These are phyloP conservation scores for Schizothecium vesticola DNA, from an alignment of 495 filamentous ascomycete genomes.

Conservation along the genomic window DNA sequence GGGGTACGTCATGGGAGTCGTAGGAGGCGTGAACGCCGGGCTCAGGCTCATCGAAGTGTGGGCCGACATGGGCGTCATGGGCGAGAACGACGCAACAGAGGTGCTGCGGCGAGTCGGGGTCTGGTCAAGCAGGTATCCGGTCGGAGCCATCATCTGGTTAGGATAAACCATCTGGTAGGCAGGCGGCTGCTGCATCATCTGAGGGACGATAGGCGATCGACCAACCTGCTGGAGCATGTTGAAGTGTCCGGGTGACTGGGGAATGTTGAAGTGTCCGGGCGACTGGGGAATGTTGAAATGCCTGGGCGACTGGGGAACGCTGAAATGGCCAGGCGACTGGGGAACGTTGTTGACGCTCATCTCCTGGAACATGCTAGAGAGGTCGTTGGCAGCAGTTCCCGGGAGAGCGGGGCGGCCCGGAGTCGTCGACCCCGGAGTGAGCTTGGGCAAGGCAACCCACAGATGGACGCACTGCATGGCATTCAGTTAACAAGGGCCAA, in stretches of 20 bases:
- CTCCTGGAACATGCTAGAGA: slow-evolving; percentile 15
- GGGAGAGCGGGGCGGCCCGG: background rate
- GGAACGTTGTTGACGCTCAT: slow-evolving; percentile 13
- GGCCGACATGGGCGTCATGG: slow-evolving; percentile 22
- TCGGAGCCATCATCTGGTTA: slow-evolving; percentile 18
- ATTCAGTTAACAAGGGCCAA: background rate
- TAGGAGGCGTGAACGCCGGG: slow-evolving; percentile 28
- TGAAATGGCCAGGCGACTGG: background rate
- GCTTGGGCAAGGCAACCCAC: background rate
- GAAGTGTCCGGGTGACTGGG: background rate
- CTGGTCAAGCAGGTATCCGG: slow-evolving; percentile 33
- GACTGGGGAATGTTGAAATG: background rate
- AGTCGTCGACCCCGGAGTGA: background rate
- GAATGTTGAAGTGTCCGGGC: background rate
- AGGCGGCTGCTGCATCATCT: slow-evolving; percentile 18
- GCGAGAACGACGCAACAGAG: slow-evolving; percentile 12
- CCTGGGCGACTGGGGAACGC: background rate
- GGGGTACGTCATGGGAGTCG: slow-evolving; percentile 30
- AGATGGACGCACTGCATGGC: background rate
- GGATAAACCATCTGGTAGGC: slow-evolving; percentile 37
- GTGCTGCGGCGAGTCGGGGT: slow-evolving; percentile 28
- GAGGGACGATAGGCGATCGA: slow-evolving; percentile 14
- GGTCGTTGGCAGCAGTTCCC: slow-evolving; percentile 9
- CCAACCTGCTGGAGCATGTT: slow-evolving; percentile 6
- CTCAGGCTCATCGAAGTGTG: slow-evolving; percentile 18